Evolutionary conservation across 225 moss, liverwort and hornwort species (phyloP), one percentile per base, ranked within the genome.

Genomic region (Marchantia paleacea): DNA sequence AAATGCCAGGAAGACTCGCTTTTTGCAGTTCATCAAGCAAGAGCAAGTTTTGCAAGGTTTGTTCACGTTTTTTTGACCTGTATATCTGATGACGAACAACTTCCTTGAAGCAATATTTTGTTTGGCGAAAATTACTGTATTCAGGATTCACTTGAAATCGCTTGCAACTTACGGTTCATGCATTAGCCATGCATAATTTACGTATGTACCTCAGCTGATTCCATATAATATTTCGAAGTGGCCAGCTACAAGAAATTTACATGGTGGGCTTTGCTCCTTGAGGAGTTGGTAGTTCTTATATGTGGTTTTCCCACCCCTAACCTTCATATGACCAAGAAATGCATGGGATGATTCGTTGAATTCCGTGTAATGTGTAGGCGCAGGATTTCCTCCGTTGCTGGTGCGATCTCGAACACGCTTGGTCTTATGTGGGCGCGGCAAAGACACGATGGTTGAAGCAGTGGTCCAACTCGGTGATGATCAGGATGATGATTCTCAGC

Each of bases 1-100:
- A 53, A 99, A 99, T 84, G 91, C 95, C 75, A 92, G 95, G 63
- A 99, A 99, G 89, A 99, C 93, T 8, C 95, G 99, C 64, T 92
- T 84, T 71, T 81, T 99, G 75, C 82, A 88, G 64, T 99, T 95
- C 82, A 77, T 81, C 18, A 95, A 90, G 81, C 82, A 61, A 55
- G 97, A 99, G 79, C 89, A 81, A 72, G 81, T 85, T 24, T 75
- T n/a, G 25, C 85, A 83, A 86, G 90, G 90, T 89, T 60, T 81
- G 76, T 28, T 30, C n/a, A 26, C 9, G 39, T 2, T 39, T 39
- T 39, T 39, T 39, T 39, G n/a, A 72, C n/a, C 52, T 67, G 1
- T 24, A 61, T 22, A 2, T 61, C 60, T 12, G 8, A 61, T 52
- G 53, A 16, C 11, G n/a, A 19, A 39, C 39, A 39, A 39, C 39